Evolutionary conservation across 1,139 yeast genomes (phyloP).

Genomic region (Arxiozyma heterogenica): DNA sequence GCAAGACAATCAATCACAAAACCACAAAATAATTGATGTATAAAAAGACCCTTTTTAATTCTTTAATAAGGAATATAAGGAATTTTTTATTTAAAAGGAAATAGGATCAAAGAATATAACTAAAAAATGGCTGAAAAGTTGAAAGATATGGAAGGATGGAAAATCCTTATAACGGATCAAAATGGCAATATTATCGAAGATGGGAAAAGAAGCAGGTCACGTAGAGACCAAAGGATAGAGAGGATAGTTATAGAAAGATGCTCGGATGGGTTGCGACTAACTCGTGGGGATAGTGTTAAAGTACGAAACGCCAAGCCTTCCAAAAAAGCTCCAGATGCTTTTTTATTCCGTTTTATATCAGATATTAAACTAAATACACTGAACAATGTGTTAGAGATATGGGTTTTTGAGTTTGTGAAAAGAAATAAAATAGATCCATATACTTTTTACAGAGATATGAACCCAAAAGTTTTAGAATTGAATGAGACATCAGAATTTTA

Average conservation of each 20-base stretch:
- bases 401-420: conserved; percentile 24
- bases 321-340: conserved; percentile 14
- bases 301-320: conserved; percentile 7
- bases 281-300: conserved; percentile 24
- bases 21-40: too few species aligned
- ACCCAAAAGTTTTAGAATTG: conserved; percentile 7
- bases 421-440: conserved; percentile 23
- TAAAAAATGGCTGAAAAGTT: conserved; percentile 19
- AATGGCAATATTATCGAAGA: conserved; percentile 18
- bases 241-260: conserved; percentile 12
- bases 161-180: conserved; percentile 23
- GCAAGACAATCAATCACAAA: not conserved
- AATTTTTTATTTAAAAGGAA: not conserved
- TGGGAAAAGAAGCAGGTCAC: conserved; percentile 10
- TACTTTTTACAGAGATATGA: conserved; percentile 11
- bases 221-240: conserved; percentile 18
- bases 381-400: conserved; percentile 24
- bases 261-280: conserved; percentile 15
- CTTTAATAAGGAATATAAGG: too few species aligned
- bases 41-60: too few species aligned
- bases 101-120: not conserved
- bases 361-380: conserved; percentile 27
- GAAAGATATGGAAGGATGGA: conserved; percentile 26
- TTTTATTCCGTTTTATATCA: conserved; percentile 21
- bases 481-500: conserved; percentile 5